Evolutionary conservation across 2,329 filamentous ascomycete genomes (phyloP), one percentile per base, ranked within the genome.

Genomic region (Trichoderma atrobrunneum): DNA sequence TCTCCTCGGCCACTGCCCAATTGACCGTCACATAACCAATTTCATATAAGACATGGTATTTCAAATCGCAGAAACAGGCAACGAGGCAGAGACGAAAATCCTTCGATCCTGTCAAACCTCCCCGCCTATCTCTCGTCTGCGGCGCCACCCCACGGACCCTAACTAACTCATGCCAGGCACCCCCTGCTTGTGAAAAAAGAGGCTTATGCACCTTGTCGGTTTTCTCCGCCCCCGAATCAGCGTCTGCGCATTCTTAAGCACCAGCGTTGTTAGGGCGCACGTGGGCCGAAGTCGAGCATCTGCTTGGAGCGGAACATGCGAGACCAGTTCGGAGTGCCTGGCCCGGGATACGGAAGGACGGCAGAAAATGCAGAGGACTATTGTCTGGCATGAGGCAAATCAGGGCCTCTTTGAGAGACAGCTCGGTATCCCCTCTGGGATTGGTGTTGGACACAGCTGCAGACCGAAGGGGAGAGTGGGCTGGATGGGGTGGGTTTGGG

Each of bases 191-290:
- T 43, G 7, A 10, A 7, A 26, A 71, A 59, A 43, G 34, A 63
- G 30, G 14, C 54, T 61, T 62, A 32, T 68, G 65, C 67, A 32
- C 30, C 32, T 36, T 24, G 48, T 64, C 12, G 43, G 39, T 34
- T 51, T 70, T 60, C 59, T 59, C 64, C 64, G 51, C 16, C 4
- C 64, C 30, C 71, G 36, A 72, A 72, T 72, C 71, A 71, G 71
- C 71, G 32, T 61, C 24, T 14, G 7, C 11, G 34, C 11, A 64
- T 70, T 72, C 26, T 71, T 65, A 63, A 59, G 28, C 56, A 70
- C 34, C 28, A n/a, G 67, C 26, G 26, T 7, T 26, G n/a, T 36
- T 24, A 24, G n/a, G 34, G 56, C 12, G 57, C 71, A 72, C 71
- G 71, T 72, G 71, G 71, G 71, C 11, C 28, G 4, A 39, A 14